Conservation (phyloP, 495 filamentous ascomycete genomes). For the Zalerion maritima region DNA sequence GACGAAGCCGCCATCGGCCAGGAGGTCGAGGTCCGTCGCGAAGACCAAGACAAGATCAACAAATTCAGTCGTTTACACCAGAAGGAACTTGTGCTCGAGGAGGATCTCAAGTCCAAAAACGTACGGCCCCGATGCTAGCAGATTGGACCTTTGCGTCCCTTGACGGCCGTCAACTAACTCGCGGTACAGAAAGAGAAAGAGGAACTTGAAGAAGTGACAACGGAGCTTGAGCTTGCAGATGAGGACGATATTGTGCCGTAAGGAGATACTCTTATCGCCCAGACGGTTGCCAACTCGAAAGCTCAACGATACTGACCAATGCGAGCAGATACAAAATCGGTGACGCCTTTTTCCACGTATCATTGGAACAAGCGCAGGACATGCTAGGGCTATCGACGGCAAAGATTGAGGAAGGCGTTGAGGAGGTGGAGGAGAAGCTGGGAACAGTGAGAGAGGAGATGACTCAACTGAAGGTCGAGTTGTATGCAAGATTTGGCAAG, state of each 20-base stretch:
- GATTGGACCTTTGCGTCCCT: background rate
- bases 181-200: conserved; percentile 83
- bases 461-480: conserved; percentile 68
- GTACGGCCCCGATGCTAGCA: conserved; percentile 31
- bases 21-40: conserved; percentile 81
- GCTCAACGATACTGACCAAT: background rate
- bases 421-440: conserved; percentile 60
- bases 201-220: conserved; percentile 83
- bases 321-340: conserved; percentile 77
- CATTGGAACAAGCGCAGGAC: conserved; percentile 69
- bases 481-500: conserved; percentile 88
- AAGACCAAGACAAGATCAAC: conserved; percentile 98
- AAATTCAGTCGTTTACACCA: conserved; percentile 91
- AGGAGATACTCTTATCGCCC: conserved; percentile 8
- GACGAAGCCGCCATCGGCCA: conserved; percentile 66
- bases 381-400: conserved; percentile 58
- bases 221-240: conserved; percentile 84
- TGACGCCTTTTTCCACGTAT: conserved; percentile 82
- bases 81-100: conserved; percentile 60
- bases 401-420: conserved; percentile 60
- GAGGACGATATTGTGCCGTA: conserved; percentile 90
- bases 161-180: conserved; percentile 1
- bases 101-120: conserved; percentile 68
- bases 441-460: conserved; percentile 65
- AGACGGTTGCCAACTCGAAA: background rate